Base-by-base conservation (phyloP, 306 rosid genomes). In the Prinsepia uniflora region DNA sequence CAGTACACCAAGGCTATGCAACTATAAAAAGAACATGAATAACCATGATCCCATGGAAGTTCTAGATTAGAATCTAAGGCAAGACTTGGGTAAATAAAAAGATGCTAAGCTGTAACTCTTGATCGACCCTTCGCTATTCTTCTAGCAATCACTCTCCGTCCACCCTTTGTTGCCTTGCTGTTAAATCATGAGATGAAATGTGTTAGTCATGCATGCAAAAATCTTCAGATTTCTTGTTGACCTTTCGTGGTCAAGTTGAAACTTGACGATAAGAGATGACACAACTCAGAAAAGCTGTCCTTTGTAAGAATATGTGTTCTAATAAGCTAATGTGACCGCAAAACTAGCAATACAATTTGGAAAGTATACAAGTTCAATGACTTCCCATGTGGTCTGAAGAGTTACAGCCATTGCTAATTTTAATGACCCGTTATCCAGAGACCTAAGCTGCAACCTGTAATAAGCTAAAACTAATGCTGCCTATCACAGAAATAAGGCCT, bases 141-240 rank as follows among this genome's bases (percentile, higher is more conserved):
- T 74, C 92, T 87, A 55, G 96, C 95, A 73, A 90, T 94, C 44
- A 94, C 97, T 81, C 65, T 90, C 64, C 90, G 85, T 71, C 97
- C 98, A 75, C 98, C 97, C 79, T 81, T 94, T 82, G 96, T 94
- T 81, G 94, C 97, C 77, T 94, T 94, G 71, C 97, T 94, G 92
- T 71, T 80, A 0, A 30, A 30, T 30, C 86, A 85, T 68, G 71
- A 69, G 69, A 71, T 74, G n/a, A 76, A 41, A 63, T 56, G 19
- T 43, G 36, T 54, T 17, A 71, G 5, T 61, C 17, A 71, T 74
- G 34, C 41, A 41, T 43, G 67, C 3, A 47, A 52, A 30, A 66
- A 63, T 65, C 61, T 52, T 64, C 47, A 53, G 8, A 19, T 68
- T 10, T 41, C 43, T 53, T 10, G 46, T 54, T 64, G 34, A 65